Conservation (phyloP, 176 grass and related monocot genomes). For the Phragmites australis region DNA sequence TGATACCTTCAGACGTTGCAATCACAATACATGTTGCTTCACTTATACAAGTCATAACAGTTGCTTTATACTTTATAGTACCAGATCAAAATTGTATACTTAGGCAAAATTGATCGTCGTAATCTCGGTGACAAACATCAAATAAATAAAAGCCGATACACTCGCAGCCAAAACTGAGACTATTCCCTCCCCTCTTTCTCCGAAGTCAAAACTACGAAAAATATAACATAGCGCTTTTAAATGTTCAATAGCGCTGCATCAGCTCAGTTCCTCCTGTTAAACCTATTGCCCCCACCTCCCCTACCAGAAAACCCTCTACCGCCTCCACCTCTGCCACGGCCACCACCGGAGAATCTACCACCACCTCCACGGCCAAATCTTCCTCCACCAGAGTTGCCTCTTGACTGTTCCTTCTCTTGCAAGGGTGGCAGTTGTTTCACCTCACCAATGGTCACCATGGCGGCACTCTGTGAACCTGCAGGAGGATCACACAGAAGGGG, state of each 20-base stretch:
- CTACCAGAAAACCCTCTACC: conserved; percentile 50
- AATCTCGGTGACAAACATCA: conserved; percentile 23
- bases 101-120: conserved; percentile 38
- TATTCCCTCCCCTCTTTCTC: conserved; percentile 10
- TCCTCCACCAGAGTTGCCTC: conserved; percentile 35
- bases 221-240: not conserved
- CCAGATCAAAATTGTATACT: conserved; percentile 44
- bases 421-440: conserved; percentile 68
- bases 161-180: conserved; percentile 36
- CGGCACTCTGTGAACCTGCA: conserved; percentile 59
- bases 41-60: not conserved
- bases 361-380: conserved; percentile 56
- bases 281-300: conserved; percentile 61
- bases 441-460: conserved; percentile 72
- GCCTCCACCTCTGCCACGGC: conserved; percentile 43
- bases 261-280: conserved; percentile 57
- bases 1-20: not conserved
- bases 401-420: conserved; percentile 75
- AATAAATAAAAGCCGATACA: conserved; percentile 54
- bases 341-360: conserved; percentile 44
- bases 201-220: conserved; percentile 22
- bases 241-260: conserved; percentile 10
- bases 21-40: conserved; percentile 7
- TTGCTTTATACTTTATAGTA: not conserved
- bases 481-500: not conserved